Conservation (phyloP, 1,139 yeast species). For the Geotrichum fermentans region DNA sequence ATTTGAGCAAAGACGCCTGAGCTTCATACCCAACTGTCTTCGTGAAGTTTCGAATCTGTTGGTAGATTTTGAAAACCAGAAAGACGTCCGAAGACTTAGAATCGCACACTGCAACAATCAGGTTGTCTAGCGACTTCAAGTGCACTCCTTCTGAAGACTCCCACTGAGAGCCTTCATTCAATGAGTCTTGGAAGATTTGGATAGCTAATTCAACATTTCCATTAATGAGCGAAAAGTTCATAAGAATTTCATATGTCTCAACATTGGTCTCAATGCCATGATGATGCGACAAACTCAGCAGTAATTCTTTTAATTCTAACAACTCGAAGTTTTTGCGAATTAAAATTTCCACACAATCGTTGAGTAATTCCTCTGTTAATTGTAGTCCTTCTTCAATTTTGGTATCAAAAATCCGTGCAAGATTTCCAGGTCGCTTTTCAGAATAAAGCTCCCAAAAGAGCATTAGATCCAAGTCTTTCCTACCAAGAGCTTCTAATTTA, state of each 20-base stretch:
- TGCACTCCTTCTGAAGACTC: constrained; percentile 36
- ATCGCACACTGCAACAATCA: constrained; percentile 33
- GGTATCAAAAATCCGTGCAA: constrained; percentile 2
- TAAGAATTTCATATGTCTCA: constrained; percentile 16
- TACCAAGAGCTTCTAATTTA: neutral
- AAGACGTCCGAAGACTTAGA: constrained; percentile 29
- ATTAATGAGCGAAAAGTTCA: constrained; percentile 12
- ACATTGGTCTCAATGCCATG: constrained; percentile 14
- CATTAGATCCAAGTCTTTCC: constrained; percentile 10
- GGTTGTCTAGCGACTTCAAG: constrained; percentile 34
- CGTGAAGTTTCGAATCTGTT: constrained; percentile 40
- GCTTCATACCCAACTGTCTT: constrained; percentile 43
- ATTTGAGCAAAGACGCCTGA: constrained; percentile 45
- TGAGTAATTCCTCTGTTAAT: constrained; percentile 14
- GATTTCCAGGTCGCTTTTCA: neutral
- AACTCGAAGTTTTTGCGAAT: constrained; percentile 4
- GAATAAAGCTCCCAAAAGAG: constrained; percentile 12
- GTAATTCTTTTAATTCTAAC: constrained; percentile 7
- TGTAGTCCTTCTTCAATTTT: constrained; percentile 3
- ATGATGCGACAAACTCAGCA: constrained; percentile 9
- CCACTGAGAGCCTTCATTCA: constrained; percentile 46
- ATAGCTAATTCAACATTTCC: constrained; percentile 34
- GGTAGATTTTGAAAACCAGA: constrained; percentile 33
- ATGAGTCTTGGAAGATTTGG: constrained; percentile 38
- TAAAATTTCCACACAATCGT: constrained; percentile 19